phyloP scores from a whole-genome alignment of 352 stramenopile genomes.

The Globisporangium yorkense region DNA sequence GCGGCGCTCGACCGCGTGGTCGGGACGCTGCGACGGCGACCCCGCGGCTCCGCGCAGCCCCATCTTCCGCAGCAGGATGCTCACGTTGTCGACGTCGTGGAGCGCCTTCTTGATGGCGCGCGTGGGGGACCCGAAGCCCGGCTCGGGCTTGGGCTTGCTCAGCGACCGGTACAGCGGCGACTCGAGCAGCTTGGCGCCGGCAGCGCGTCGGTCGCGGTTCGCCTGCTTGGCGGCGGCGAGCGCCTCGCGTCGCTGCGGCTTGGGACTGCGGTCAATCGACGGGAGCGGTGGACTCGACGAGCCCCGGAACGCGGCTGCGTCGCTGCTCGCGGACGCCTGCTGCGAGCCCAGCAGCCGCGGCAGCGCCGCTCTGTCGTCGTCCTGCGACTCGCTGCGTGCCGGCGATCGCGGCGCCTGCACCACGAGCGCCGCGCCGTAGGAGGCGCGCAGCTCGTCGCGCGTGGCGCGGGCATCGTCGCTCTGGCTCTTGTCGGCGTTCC shows the following conservation, averaged over 20 bases:
- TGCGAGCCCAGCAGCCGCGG: neutral
- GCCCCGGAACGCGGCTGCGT: neutral
- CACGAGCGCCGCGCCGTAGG: slow-evolving; percentile 53
- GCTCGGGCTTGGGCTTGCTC: slow-evolving; percentile 36
- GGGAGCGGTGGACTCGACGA: slow-evolving; percentile 18
- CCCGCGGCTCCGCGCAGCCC: slow-evolving; percentile 35
- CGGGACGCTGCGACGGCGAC: slow-evolving; percentile 30
- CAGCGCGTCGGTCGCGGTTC: slow-evolving; percentile 20
- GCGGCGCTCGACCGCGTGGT: slow-evolving; percentile 67
- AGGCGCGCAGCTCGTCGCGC: slow-evolving; percentile 50
- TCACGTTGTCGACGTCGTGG: slow-evolving; percentile 68
- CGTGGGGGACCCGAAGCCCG: slow-evolving; percentile 16
- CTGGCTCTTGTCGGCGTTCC: slow-evolving; percentile 13
- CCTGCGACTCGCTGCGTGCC: slow-evolving; percentile 16
- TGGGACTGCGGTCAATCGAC: slow-evolving; percentile 17
- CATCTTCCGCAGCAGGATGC: slow-evolving; percentile 61
- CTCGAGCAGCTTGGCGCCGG: slow-evolving; percentile 52
- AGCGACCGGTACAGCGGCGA: slow-evolving; percentile 76
- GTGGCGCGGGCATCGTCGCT: slow-evolving; percentile 20
- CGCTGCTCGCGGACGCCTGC: neutral
- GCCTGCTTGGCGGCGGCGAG: slow-evolving; percentile 17
- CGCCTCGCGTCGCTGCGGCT: slow-evolving; percentile 14
- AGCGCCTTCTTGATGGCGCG: slow-evolving; percentile 55
- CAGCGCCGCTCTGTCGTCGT: slow-evolving; percentile 1
- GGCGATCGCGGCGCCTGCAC: slow-evolving; percentile 26